Evolutionary conservation across 116 monocot genomes (phyloP).

Genomic region (Iris pallida): DNA sequence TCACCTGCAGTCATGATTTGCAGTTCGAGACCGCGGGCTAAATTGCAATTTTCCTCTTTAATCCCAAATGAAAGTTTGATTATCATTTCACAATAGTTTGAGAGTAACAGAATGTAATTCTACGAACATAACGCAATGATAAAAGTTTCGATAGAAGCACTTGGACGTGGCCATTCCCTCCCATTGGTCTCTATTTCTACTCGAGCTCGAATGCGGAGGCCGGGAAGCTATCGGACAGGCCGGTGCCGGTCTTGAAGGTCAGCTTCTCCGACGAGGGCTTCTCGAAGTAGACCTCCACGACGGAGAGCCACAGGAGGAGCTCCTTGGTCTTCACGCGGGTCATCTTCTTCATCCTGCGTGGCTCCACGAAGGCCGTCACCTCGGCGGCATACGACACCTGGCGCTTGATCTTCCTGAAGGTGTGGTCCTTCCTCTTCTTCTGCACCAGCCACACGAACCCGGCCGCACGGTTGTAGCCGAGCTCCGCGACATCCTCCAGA

Average conservation of each 20-base stretch:
- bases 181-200: not conserved
- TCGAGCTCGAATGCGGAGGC: conserved; percentile 27
- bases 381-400: conserved; percentile 21
- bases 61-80: too few species aligned
- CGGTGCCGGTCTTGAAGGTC: conserved; percentile 30
- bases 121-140: too few species aligned
- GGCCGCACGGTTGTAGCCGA: conserved; percentile 21
- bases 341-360: conserved; percentile 21
- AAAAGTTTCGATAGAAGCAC: too few species aligned
- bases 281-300: conserved; percentile 31
- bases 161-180: too few species aligned
- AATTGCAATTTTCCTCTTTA: too few species aligned
- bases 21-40: too few species aligned
- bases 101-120: too few species aligned
- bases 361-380: conserved; percentile 30
- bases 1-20: too few species aligned
- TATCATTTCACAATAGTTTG: too few species aligned
- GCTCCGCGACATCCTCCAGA: conserved; percentile 27
- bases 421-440: conserved; percentile 24
- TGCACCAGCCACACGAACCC: conserved; percentile 28
- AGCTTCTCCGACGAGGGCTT: conserved; percentile 23
- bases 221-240: conserved; percentile 28
- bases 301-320: conserved; percentile 34
- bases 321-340: conserved; percentile 38
- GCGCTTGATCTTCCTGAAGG: conserved; percentile 22